Conservation (phyloP, 345 rosid species). For the Eucalyptus brandiana region DNA sequence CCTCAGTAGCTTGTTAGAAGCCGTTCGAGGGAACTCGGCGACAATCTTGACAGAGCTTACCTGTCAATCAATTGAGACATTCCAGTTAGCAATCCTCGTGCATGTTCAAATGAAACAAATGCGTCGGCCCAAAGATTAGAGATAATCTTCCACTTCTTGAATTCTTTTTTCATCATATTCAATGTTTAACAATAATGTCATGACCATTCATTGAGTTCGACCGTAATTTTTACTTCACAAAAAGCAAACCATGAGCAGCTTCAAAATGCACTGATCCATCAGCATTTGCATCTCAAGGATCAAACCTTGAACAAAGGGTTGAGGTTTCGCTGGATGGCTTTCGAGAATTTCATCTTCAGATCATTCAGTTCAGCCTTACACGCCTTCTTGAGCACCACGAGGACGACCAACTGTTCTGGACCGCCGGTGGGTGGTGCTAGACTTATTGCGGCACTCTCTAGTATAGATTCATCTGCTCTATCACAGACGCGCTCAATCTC, state of each 20-base stretch:
- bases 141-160: not conserved
- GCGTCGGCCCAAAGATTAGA: not conserved
- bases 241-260: too few relatives aligned
- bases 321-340: conserved; percentile 55
- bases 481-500: conserved; percentile 84
- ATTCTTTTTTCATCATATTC: not conserved
- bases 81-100: not conserved
- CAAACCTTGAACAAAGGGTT: conserved; percentile 87
- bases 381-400: conserved; percentile 61
- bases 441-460: conserved; percentile 74
- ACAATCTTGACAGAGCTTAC: conserved; percentile 47
- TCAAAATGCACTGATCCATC: not conserved
- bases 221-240: not conserved
- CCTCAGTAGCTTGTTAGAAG: too few relatives aligned
- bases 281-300: not conserved
- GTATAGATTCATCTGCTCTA: conserved; percentile 52
- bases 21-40: too few relatives aligned
- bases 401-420: conserved; percentile 58
- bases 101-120: not conserved
- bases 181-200: not conserved
- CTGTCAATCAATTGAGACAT: conserved; percentile 10
- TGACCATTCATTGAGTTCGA: not conserved
- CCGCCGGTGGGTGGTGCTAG: conserved; percentile 50
- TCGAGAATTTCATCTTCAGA: conserved; percentile 44
- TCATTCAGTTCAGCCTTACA: conserved; percentile 18